Evolutionary conservation across 208 protist species (phyloP), one percentile per base, ranked within the genome.

Genomic region (Trichomonas vaginalis): DNA sequence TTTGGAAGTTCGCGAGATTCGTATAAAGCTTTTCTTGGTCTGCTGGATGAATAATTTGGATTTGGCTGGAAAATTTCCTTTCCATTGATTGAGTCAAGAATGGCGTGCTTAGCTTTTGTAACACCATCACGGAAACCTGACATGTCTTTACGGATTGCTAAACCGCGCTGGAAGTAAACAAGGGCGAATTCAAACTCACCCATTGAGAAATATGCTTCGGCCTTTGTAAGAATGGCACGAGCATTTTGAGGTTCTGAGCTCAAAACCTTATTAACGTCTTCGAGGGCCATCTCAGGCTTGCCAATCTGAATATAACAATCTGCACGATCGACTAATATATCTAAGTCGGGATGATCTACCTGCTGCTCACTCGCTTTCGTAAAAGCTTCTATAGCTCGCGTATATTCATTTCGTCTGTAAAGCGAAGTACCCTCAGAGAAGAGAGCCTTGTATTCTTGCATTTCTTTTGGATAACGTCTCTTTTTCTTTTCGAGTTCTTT

Each of bases 281-380:
- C 17, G 45, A 92, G 40, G 3, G 86, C 86, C 32, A 48, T 21
- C 39, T 92, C 86, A 39, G 86, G 86, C 37, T 92, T 42, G 14
- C 86, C 86, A 51, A 92, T 45, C n/a, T 92, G 86, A 92, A 92
- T 92, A 32, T 92, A 92, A 51, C 86, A 92, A 39, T 92, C 46
- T n/a, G 86, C 86, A 51, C 86, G 40, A 92, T 92, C 86, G 37
- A 92, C 46, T 92, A 92, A 92, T 27, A 92, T 92, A 32, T 92
- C 46, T 39, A n/a, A 45, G 51, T 92, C 86, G 17, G 56, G 56
- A 27, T 70, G 56, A 48, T 92, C 86, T 92, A 48, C 46, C 37
- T 92, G 86, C 45, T 51, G 42, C 56, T 92, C 86, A 42, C 42
- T 92, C 39, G 86, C 86, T 35, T 45, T 42, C 0, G 86, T 92